Conservation (phyloP, 768 basidiomycete genomes). For the Suillus spraguei region DNA sequence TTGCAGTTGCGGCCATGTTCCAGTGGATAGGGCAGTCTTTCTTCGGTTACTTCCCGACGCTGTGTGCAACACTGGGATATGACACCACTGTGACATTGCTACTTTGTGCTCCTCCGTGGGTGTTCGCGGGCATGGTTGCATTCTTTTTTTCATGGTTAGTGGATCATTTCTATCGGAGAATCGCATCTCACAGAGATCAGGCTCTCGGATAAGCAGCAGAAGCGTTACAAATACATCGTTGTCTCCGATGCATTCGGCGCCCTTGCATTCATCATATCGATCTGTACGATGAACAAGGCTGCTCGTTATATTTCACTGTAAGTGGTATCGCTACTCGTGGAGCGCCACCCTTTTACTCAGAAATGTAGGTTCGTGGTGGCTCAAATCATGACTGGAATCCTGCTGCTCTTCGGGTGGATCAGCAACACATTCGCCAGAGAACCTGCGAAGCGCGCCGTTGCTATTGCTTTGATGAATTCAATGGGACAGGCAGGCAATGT, state of each 20-base stretch:
- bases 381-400: neutral
- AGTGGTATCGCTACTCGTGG: neutral
- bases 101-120: constrained; percentile 2
- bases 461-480: neutral
- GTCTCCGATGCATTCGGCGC: neutral
- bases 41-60: neutral
- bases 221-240: neutral
- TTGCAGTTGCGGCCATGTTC: constrained; percentile 53
- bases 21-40: neutral
- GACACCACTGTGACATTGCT: neutral
- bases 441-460: constrained; percentile 2
- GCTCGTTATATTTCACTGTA: neutral
- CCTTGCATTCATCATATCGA: neutral
- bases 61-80: constrained; percentile 2
- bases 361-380: neutral
- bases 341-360: neutral
- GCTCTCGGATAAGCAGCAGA: neutral
- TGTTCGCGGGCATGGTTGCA: neutral
- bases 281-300: neutral
- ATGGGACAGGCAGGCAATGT: neutral
- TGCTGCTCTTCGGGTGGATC: neutral
- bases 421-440: neutral
- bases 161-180: neutral
- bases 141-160: neutral
- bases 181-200: neutral